A percentile compares a stretch with the other conserved stretches of the same genome.
These are phyloP conservation scores for Exophiala dermatitidis DNA, from an alignment of 2,329 filamentous ascomycete species.

Conservation along the genomic window DNA sequence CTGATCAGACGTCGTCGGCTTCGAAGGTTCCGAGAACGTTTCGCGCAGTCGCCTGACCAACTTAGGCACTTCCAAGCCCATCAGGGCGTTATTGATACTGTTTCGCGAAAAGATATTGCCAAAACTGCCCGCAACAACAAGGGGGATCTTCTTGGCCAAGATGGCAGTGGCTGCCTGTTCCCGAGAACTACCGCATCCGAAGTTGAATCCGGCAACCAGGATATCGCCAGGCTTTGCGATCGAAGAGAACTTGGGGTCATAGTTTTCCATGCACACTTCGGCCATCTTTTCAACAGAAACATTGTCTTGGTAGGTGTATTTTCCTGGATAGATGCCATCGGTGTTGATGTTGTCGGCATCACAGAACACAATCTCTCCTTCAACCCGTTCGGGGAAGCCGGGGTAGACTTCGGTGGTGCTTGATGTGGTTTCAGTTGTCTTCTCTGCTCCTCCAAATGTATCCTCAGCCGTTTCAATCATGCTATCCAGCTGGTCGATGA, in stretches of 20 bases:
- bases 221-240: slow-evolving; percentile 66
- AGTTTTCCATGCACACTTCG: slow-evolving; percentile 87
- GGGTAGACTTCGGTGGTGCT: slow-evolving; percentile 62
- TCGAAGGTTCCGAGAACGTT: slow-evolving; percentile 39
- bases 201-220: slow-evolving; percentile 79
- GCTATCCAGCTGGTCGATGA: slow-evolving; percentile 61
- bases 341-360: slow-evolving; percentile 86
- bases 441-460: slow-evolving; percentile 34
- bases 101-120: slow-evolving; percentile 72
- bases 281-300: slow-evolving; percentile 74
- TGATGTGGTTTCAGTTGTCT: neutral
- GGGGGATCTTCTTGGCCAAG: slow-evolving; percentile 68
- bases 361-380: slow-evolving; percentile 81
- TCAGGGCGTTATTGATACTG: slow-evolving; percentile 39
- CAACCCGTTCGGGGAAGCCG: slow-evolving; percentile 76
- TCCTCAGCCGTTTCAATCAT: slow-evolving; percentile 52
- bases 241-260: slow-evolving; percentile 63
- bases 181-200: slow-evolving; percentile 72
- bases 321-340: slow-evolving; percentile 84
- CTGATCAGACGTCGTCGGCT: slow-evolving; percentile 26
- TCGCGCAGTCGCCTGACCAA: slow-evolving; percentile 32
- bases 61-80: slow-evolving; percentile 35
- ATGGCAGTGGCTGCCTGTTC: slow-evolving; percentile 88
- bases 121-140: slow-evolving; percentile 75
- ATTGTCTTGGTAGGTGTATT: slow-evolving; percentile 69